Percentiles rank a stretch among this genome's conserved stretches.
Conservation (phyloP, 2,329 filamentous ascomycete species). For the Aspergillus japonicus region DNA sequence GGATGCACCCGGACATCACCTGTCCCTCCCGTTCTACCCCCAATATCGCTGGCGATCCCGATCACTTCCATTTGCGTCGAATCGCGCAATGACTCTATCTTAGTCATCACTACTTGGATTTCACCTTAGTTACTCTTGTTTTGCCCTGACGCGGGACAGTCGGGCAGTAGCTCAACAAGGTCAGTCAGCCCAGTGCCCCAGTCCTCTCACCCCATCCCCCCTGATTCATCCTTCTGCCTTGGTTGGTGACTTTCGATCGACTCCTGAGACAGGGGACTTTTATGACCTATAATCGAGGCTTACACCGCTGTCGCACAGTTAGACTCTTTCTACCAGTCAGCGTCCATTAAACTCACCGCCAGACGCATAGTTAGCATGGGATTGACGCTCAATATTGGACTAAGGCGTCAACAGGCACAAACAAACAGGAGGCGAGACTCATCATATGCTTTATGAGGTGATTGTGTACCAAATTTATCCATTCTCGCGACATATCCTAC, state of each 20-base stretch:
- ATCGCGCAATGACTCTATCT: background rate
- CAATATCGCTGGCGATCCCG: background rate
- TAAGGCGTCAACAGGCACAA: background rate
- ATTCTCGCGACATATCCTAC: conserved; percentile 9
- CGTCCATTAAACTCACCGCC: conserved; percentile 9
- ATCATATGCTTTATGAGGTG: conserved; percentile 10
- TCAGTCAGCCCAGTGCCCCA: background rate
- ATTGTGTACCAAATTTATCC: conserved; percentile 10
- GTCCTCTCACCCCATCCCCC: background rate
- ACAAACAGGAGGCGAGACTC: background rate
- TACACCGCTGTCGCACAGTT: background rate
- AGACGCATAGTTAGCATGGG: background rate
- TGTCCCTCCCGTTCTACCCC: background rate
- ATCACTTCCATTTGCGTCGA: background rate
- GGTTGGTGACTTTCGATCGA: background rate
- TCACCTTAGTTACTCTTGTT: background rate
- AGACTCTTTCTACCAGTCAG: conserved; percentile 2
- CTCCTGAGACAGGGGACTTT: background rate
- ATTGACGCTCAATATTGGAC: conserved; percentile 2
- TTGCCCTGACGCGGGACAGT: background rate
- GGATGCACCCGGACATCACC: background rate
- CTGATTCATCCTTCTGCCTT: background rate
- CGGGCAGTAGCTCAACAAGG: background rate
- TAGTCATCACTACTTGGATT: background rate
- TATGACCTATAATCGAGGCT: background rate